Evolutionary conservation across 2,329 filamentous ascomycete species (phyloP), one percentile per base, ranked within the genome.

Genomic region (Grosmannia penicillata): DNA sequence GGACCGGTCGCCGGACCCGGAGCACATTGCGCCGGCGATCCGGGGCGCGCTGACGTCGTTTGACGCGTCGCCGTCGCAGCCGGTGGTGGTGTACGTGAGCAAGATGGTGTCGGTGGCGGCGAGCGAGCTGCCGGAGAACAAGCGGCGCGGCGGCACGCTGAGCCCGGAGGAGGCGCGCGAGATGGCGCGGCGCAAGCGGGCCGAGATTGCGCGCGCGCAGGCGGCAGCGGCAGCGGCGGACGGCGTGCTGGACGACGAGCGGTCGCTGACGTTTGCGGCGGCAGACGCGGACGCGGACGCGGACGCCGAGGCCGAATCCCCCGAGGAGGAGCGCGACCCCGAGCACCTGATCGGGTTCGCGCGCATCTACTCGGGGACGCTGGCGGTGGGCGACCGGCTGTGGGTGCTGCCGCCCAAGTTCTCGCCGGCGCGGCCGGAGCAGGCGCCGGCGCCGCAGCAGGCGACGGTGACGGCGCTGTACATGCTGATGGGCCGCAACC

Each of bases 81-180:
- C 89, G 0, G 76, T 93, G 0, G 84, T 98, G 2, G 89, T 84
- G 8, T 98, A 94, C 48, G 83, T 98, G 43, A 96, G 89, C 61
- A 98, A 98, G 56, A 95, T 98, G 86, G 83, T 96, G 2, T 91
- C 91, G 0, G 70, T 98, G 11, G 89, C 86, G 0, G 84, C 93
- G 52, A 95, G 84, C 56, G 89, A 98, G 50, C 65, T 98, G 6
- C 82, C 84, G 0, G 75, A 89, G 37, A 94, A 94, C 56, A 93
- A 81, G 56, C 71, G 84, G 33, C 42, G 39, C 10, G 70, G 75
- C 14, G 57, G 61, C 14, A 78, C 77, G 31, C 69, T 96, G 51
- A 93, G 75, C 28, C 81, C 85, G 1, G 91, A 94, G 45, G 91
- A 96, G 58, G 91, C 91, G 4, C 68, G 83, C 47, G 87, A 95